Evolutionary conservation across 257 asterid genomes (phyloP), one percentile per base, ranked within the genome.

Genomic region (Ballota nigra): DNA sequence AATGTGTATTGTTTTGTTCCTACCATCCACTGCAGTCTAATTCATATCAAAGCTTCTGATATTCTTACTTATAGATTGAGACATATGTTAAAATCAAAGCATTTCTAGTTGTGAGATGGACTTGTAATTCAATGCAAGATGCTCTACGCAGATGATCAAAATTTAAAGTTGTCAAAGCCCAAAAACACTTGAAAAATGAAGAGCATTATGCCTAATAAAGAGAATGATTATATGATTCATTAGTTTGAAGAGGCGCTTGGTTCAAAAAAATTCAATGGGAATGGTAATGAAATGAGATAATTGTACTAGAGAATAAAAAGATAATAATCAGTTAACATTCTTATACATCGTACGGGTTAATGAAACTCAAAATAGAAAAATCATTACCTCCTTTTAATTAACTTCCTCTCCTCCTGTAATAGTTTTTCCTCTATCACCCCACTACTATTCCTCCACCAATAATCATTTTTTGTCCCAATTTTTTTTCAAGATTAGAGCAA

Each of bases 61-160:
- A 64, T 11, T 51, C 72, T 43, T 20, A 70, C 49, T 62, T 59
- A 26, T 26, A 45, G 43, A 51, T 53, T 20, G 72, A 22, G 61
- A 49, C 68, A n/a, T n/a, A 10, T 18, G 45, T 23, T 45, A 67
- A 49, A 34, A 24, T 9, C 22, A 69, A 24, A 12, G 70, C 60
- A 18, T n/a, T 57, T 56, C 7, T 19, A 38, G 74, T n/a, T 69
- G 74, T 20, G 34, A 56, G 67, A 18, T 11, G 49, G 19, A 12
- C 29, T 26, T 26, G 29, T 26, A 26, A 26, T n/a, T 31, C 60
- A 36, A 18, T n/a, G 29, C 51, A 66, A 24, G 33, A 31, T 43
- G n/a, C 6, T 64, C 56, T 65, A 18, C 52, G 29, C 51, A 28
- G n/a, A 43, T 45, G 9, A 66, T 57, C 33, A 31, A 59, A 22